Conservation (phyloP, 2,329 filamentous ascomycete species). For the Elsinoe australis region DNA sequence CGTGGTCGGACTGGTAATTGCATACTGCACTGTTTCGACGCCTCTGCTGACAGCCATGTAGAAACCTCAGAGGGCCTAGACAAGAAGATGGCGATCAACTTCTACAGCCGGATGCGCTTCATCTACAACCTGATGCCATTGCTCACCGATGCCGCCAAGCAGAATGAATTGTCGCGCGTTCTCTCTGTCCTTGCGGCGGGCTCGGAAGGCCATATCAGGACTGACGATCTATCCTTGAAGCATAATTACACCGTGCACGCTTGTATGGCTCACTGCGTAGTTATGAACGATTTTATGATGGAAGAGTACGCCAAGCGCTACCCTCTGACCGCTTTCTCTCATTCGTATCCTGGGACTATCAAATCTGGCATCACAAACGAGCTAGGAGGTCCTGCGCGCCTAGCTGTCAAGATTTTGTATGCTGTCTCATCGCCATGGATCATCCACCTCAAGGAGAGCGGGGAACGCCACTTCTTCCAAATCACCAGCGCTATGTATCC, state of each 20-base stretch:
- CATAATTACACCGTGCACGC: conserved; percentile 33
- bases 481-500: conserved; percentile 32
- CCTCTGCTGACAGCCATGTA: conserved; percentile 22
- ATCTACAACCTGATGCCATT: conserved; percentile 51
- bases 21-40: neutral
- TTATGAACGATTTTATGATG: conserved; percentile 46
- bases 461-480: conserved; percentile 41
- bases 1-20: conserved; percentile 12
- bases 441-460: conserved; percentile 36
- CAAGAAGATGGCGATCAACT: conserved; percentile 44
- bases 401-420: conserved; percentile 31
- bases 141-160: conserved; percentile 38
- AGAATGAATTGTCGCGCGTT: conserved; percentile 43
- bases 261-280: conserved; percentile 37
- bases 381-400: conserved; percentile 28
- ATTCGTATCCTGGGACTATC: conserved; percentile 43
- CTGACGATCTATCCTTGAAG: conserved; percentile 41
- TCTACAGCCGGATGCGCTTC: conserved; percentile 53
- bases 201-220: conserved; percentile 45
- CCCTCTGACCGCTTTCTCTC: conserved; percentile 43
- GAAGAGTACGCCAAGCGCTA: conserved; percentile 43
- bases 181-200: conserved; percentile 49
- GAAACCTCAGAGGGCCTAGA: conserved; percentile 54
- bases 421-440: conserved; percentile 34
- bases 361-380: conserved; percentile 39